Evolutionary conservation across 495 filamentous ascomycete species (phyloP), one percentile per base, ranked within the genome.

Genomic region (Geoglossum glabrum): DNA sequence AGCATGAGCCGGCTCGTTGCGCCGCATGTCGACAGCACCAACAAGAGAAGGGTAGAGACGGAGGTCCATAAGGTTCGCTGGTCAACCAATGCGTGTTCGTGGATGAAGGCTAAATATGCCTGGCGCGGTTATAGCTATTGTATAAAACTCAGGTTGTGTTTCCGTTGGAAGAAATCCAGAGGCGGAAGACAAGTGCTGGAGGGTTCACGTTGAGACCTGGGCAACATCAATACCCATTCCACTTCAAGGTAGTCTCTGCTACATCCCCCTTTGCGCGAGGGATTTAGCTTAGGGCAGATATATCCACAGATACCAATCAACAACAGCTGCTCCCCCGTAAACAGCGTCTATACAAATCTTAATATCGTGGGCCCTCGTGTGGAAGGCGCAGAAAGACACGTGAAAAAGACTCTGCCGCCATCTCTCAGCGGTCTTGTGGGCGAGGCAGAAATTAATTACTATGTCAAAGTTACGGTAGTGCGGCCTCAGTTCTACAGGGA

Each of bases 381-480:
- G 2, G 80, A 84, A 60, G 66, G 81, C 56, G 76, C 73, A 4
- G 69, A 68, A 54, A 63, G 71, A 4, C 92, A 98, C 72, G 78
- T 90, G 62, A 90, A 83, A 64, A 84, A 80, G 65, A 93, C 89
- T 0, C 75, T 98, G 15, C 92, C 92, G 6, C 92, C 92, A 1
- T 87, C 86, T 7, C 73, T 96, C 59, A 85, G 77, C 51, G 86
- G 85, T 1, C 86, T 93, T 60, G 82, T 85, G 0, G 84, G 82
- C 0, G 73, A 85, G 68, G 92, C 90, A 54, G 88, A 90, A 67
- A 90, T 98, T 57, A 79, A 80, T 62, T 98, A 98, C 66, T 97
- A 84, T 61, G 74, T 96, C 60, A 98, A 98, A 66, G 88, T 81
- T 13, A 98, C 92, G 0, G 80, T 97, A 1, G 80, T 85, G 58